Evolutionary conservation across 2,329 filamentous ascomycete genomes (phyloP), one percentile per base, ranked within the genome.

Genomic region (Fusarium buharicum): DNA sequence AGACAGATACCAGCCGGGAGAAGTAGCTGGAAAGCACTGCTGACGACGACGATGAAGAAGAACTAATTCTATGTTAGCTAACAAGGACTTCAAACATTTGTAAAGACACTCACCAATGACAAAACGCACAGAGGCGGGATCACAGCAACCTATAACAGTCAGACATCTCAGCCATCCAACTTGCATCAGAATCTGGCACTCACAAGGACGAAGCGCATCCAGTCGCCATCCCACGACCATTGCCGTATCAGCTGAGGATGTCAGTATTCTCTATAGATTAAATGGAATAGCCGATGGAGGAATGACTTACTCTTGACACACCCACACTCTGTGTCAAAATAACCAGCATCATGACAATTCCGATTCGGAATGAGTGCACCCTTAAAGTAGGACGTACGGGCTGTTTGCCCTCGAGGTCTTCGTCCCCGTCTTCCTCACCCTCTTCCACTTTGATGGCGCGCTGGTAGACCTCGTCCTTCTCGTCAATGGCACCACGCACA

Each of bases 21-120:
- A 10, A 71, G 55, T 0, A 71, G 16, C 31, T 71, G 69, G 3
- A 71, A 71, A 5, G 51, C 55, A 39, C 69, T 67, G 8, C 58
- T 71, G 4, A 71, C 64, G 7, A 71, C 60, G 0, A 67, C 61
- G n/a, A 71, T 71, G 37, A 71, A 71, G 52, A 71, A 71, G 59
- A 71, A 71, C 58, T 67, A 2, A 1, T 4, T 9, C 6, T 1
- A 1, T n/a, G 38, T 66, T 6, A 65, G 49, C 2, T 5, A 0
- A 2, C 13, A 2, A 14, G 2, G n/a, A 1, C 12, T 17, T 31
- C 9, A 1, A 9, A 3, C 6, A 24, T 1, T 4, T 4, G 3
- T 24, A 1, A 3, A 6, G 33, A 12, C 14, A 44, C 63, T 9
- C 50, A 66, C 65, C 33, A 69, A 6, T 0, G 66, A 69, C 3